phyloP scores from a whole-genome alignment of 2,329 filamentous ascomycete genomes.

The Epichloe scottii region DNA sequence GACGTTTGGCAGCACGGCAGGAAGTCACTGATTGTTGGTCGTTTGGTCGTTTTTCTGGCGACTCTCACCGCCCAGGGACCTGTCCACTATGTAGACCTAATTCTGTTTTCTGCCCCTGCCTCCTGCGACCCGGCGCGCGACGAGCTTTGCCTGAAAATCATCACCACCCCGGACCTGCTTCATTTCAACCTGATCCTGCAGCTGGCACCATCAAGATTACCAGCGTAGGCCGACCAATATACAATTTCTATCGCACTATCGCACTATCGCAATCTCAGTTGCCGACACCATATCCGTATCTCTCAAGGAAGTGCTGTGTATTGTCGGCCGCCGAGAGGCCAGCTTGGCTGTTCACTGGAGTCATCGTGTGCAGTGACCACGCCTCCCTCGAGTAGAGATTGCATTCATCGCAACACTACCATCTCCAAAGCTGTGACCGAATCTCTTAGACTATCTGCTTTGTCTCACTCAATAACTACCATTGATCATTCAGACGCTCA shows the following conservation, averaged over 20 bases:
- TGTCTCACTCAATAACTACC: no score
- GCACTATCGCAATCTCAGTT: neutral
- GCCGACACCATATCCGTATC: neutral
- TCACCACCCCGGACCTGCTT: conserved; percentile 4
- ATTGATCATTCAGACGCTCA: neutral
- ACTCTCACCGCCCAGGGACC: conserved; percentile 8
- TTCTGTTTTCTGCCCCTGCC: conserved; percentile 10
- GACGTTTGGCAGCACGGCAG: neutral
- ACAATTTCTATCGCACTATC: neutral
- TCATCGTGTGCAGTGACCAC: neutral
- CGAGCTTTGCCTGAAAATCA: conserved; percentile 7
- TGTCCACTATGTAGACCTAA: conserved; percentile 5
- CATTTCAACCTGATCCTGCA: neutral
- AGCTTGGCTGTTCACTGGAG: neutral
- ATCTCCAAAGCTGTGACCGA: neutral
- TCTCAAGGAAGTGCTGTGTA: neutral
- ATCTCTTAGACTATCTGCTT: neutral
- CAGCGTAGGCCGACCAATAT: conserved; percentile 5
- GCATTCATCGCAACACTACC: neutral
- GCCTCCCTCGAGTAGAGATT: neutral
- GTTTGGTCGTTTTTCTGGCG: neutral
- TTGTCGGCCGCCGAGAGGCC: conserved; percentile 1
- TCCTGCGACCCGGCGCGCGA: conserved; percentile 7
- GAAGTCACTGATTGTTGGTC: neutral
- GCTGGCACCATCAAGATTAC: conserved; percentile 1